Percentiles rank a stretch among this genome's conserved stretches.
phyloP scores from a whole-genome alignment of 192 early-diverging fungal genomes.

The Lobosporangium transversale region DNA sequence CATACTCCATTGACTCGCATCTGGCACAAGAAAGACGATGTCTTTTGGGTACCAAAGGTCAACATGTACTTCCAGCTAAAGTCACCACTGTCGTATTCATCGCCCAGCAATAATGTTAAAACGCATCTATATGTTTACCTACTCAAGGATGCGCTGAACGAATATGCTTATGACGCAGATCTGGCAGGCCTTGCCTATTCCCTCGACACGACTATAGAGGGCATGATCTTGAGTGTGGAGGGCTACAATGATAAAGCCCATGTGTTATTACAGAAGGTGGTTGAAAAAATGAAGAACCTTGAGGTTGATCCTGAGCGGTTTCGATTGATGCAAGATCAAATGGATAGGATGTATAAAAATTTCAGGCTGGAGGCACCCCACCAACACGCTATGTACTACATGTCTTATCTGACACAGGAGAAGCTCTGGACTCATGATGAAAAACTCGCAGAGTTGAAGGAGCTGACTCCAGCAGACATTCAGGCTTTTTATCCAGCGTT shows the following conservation, averaged over 20 bases:
- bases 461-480: conserved; percentile 78
- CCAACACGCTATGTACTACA: conserved; percentile 81
- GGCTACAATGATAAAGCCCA: conserved; percentile 93
- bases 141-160: conserved; percentile 85
- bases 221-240: conserved; percentile 72
- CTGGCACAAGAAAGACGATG: conserved; percentile 97
- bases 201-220: conserved; percentile 76
- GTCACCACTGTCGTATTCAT: conserved; percentile 81
- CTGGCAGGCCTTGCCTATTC: conserved; percentile 86
- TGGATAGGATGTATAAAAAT: conserved; percentile 79
- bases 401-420: conserved; percentile 79
- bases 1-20: conserved; percentile 71
- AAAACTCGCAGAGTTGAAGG: conserved; percentile 75
- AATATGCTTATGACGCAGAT: conserved; percentile 91
- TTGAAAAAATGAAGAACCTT: conserved; percentile 72
- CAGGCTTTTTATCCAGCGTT: conserved; percentile 80
- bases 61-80: conserved; percentile 75
- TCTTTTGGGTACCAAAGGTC: conserved; percentile 90
- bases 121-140: conserved; percentile 78
- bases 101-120: conserved; percentile 76
- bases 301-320: conserved; percentile 78
- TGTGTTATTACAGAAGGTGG: conserved; percentile 74
- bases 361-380: conserved; percentile 81
- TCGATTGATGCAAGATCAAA: conserved; percentile 81
- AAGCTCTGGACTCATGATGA: conserved; percentile 83